Conservation (phyloP, 192 early-diverging fungal genomes). For the Mortierella antarctica region DNA sequence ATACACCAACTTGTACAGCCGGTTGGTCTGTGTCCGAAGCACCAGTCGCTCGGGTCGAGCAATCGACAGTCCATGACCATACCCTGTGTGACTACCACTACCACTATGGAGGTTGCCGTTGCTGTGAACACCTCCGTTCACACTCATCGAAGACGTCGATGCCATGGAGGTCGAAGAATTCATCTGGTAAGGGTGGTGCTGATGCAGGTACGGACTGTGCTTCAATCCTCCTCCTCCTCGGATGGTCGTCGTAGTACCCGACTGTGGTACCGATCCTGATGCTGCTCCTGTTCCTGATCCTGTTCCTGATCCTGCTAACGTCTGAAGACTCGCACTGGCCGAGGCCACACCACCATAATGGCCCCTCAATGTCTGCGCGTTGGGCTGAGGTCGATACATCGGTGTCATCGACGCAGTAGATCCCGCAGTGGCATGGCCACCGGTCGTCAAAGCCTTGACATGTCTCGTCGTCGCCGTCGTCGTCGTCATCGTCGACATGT, state of each 20-base stretch:
- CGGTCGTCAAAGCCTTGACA: neutral
- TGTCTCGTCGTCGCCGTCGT: neutral
- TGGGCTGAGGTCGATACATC: neutral
- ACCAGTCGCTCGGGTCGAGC: constrained; percentile 37
- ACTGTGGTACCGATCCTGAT: neutral
- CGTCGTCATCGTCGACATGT: neutral
- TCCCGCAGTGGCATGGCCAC: neutral
- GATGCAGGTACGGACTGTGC: constrained; percentile 15
- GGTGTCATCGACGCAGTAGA: constrained; percentile 5
- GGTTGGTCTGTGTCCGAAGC: constrained; percentile 42
- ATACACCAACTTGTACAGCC: constrained; percentile 35
- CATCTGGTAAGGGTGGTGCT: constrained; percentile 7
- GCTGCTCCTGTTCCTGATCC: neutral
- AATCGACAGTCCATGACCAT: neutral
- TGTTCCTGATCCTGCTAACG: neutral
- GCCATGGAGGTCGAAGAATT: constrained; percentile 20
- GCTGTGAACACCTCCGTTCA: neutral
- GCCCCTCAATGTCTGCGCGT: neutral
- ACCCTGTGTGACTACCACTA: neutral
- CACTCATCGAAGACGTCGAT: constrained; percentile 20
- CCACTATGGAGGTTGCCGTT: neutral
- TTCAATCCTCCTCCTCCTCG: constrained; percentile 1
- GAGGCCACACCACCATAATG: no score
- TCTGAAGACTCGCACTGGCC: neutral
- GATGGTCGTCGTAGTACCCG: neutral